phyloP scores from a whole-genome alignment of 192 early-diverging fungal genomes.

The Umbelopsis sp. region DNA sequence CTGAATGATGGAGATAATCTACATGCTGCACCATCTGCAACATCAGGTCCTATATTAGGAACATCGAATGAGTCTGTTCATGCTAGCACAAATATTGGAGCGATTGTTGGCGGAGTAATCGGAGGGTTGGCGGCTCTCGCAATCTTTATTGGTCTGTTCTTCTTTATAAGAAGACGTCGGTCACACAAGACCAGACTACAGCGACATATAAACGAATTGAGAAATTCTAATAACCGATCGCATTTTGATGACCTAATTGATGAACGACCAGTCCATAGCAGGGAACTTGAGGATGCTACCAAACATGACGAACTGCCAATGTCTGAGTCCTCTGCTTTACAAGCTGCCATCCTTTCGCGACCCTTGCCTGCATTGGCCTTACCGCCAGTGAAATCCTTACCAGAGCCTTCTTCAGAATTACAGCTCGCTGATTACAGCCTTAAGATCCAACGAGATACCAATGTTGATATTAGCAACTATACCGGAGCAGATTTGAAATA shows the following conservation, averaged over 20 bases:
- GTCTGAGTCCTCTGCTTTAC: not conserved
- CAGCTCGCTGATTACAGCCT: not conserved
- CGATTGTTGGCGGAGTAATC: not conserved
- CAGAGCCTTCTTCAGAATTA: not conserved
- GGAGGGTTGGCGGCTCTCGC: not conserved
- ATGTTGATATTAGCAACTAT: not conserved
- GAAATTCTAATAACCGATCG: not conserved
- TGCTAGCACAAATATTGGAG: not conserved
- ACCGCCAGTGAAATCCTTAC: not conserved
- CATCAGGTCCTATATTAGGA: not conserved
- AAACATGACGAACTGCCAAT: not conserved
- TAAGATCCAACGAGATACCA: not conserved
- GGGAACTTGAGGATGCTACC: not conserved
- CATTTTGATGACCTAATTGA: not conserved
- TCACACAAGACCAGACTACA: not conserved
- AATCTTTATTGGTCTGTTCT: not conserved
- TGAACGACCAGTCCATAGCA: not conserved
- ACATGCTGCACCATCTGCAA: not conserved
- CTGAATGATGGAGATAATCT: not conserved
- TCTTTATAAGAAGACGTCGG: not conserved
- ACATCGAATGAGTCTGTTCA: not conserved
- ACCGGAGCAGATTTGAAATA: not conserved
- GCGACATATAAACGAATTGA: not conserved
- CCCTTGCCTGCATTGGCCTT: not conserved
- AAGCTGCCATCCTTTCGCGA: not conserved